Evolutionary conservation across 2,329 filamentous ascomycete genomes (phyloP), one percentile per base, ranked within the genome.

Genomic region (Aspergillus fumigatiaffinis): DNA sequence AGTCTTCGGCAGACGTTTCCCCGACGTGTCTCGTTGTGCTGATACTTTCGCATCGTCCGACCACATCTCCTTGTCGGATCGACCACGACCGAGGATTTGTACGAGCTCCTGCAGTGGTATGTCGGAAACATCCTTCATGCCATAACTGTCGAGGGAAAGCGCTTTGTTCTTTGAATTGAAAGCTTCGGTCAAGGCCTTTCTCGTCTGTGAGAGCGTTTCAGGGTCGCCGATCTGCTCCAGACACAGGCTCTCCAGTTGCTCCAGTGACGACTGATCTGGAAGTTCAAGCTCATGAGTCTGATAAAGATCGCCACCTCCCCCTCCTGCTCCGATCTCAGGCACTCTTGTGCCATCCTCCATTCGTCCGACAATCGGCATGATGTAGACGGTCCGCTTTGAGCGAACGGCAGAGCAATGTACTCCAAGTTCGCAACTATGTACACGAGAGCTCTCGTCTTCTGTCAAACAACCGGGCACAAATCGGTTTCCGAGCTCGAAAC

Each of bases 351-450:
- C 89, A 53, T 83, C 74, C 1, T 46, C 54, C 3, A 63, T 64
- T 28, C 87, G 85, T 4, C 86, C 85, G 17, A 96, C 82, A 46
- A 97, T 87, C 0, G 92, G 92, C 6, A 84, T 85, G 53, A 97
- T 93, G 68, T 84, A 87, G 6, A 97, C 87, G 0, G 89, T 82
- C 69, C 79, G 63, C 68, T 70, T 50, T 76, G 78, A 70, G 41
- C 76, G 76, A 52, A 73, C 71, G 9, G 63, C 70, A 6, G 71
- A 69, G 61, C 78, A 87, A 63, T 68, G 66, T 17, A 72, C 65
- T 14, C 87, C 89, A 60, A 85, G 87, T 67, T 96, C 92, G 64
- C 93, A 97, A 67, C 91, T 95, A 71, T 97, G 93, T 6, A 97
- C 79, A 2, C 88, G 84, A 0, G 84, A 85, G 21, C 78, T 76